These are phyloP conservation scores for Sicyos edulis DNA, from an alignment of 306 rosid species.

Conservation along the genomic window DNA sequence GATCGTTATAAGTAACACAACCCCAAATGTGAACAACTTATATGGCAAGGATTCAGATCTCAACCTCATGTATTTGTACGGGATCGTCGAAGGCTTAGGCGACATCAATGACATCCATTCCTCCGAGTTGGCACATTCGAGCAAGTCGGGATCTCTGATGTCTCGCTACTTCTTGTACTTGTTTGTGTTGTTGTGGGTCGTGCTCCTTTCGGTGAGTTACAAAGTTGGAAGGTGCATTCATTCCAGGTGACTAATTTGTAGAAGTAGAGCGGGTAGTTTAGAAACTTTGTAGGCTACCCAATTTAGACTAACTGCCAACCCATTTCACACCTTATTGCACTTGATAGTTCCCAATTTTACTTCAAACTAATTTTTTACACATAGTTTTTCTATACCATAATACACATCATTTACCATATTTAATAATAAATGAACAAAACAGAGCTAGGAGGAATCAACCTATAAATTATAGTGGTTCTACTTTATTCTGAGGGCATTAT, in stretches of 20 bases:
- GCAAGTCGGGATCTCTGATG: constrained; percentile 52
- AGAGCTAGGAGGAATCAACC: no score
- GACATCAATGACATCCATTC: constrained; percentile 14
- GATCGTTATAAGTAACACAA: constrained; percentile 55
- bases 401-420: no score
- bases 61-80: constrained; percentile 39
- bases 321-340: not conserved
- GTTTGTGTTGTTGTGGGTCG: constrained; percentile 52
- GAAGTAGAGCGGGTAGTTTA: constrained; percentile 18
- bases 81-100: constrained; percentile 28
- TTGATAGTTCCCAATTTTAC: constrained; percentile 4
- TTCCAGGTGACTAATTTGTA: constrained; percentile 29
- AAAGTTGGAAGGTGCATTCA: constrained; percentile 60
- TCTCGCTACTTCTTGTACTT: constrained; percentile 55
- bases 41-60: constrained; percentile 52
- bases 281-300: constrained; percentile 25
- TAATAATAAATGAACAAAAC: no score
- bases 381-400: no score
- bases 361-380: no score
- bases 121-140: constrained; percentile 28
- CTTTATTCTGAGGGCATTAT: no score
- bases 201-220: constrained; percentile 57
- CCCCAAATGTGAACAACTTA: constrained; percentile 45
- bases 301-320: constrained; percentile 10
- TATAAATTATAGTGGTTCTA: no score